phyloP scores from a whole-genome alignment of 1,139 yeast species.

The Kodamaea derodonti region DNA sequence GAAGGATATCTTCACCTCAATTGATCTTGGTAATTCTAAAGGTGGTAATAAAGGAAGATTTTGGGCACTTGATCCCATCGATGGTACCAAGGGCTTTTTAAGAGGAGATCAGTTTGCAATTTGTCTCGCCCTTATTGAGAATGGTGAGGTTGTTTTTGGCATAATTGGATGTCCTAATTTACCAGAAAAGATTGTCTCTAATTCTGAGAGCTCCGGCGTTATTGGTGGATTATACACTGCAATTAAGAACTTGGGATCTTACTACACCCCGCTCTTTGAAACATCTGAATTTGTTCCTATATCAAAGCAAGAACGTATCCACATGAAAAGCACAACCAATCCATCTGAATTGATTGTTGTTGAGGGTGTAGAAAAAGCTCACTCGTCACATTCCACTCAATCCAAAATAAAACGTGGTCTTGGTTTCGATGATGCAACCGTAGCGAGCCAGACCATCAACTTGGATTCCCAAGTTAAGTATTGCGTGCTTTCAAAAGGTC shows the following conservation, averaged over 20 bases:
- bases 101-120: constrained; percentile 97
- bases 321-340: constrained; percentile 39
- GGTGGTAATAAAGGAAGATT: constrained; percentile 80
- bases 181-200: constrained; percentile 46
- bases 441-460: constrained; percentile 53
- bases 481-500: constrained; percentile 85
- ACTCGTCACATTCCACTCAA: constrained; percentile 90
- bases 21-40: constrained; percentile 72
- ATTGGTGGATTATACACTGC: constrained; percentile 78
- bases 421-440: constrained; percentile 41
- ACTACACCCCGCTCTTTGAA: constrained; percentile 44
- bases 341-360: constrained; percentile 63
- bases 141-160: constrained; percentile 82
- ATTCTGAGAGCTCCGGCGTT: constrained; percentile 32
- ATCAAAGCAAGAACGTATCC: constrained; percentile 31
- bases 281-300: constrained; percentile 32
- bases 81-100: constrained; percentile 95
- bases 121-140: constrained; percentile 82
- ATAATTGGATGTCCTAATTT: constrained; percentile 96
- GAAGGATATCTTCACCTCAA: constrained; percentile 55
- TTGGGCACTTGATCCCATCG: constrained; percentile 98
- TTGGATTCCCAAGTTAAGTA: constrained; percentile 96
- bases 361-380: constrained; percentile 97
- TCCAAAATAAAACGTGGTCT: constrained; percentile 62
- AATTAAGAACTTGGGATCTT: constrained; percentile 70